A percentile compares a stretch with the other conserved stretches of the same genome.
Conservation (phyloP, 2,329 filamentous ascomycete genomes). For the Lecanicillium sp. region DNA sequence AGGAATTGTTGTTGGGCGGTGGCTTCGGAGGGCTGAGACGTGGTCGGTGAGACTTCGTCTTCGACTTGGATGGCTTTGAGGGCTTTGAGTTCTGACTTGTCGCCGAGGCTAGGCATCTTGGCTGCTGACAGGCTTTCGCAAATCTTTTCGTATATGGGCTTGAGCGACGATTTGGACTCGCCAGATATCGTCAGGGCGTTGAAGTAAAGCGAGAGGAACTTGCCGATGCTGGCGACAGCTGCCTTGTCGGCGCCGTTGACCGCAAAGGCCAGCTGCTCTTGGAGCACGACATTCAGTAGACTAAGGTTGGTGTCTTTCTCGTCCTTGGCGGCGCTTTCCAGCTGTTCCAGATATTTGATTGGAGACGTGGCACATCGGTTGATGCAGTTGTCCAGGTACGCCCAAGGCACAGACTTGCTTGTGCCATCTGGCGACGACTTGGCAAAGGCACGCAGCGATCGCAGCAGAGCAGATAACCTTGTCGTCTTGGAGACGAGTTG, state of each 20-base stretch:
- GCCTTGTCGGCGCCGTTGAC: conserved; percentile 40
- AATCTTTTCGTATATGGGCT: conserved; percentile 22
- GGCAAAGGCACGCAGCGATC: conserved; percentile 18
- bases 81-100: conserved; percentile 11
- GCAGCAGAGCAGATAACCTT: conserved; percentile 40
- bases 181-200: conserved; percentile 43
- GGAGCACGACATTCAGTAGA: conserved; percentile 59
- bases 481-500: conserved; percentile 52
- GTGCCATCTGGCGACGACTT: conserved; percentile 11
- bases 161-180: conserved; percentile 27
- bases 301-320: conserved; percentile 35
- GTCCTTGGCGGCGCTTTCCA: conserved; percentile 36
- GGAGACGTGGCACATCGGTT: conserved; percentile 66
- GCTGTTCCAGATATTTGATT: conserved; percentile 73
- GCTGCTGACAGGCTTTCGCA: conserved; percentile 21
- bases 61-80: conserved; percentile 10
- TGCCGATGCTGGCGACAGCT: conserved; percentile 38
- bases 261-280: conserved; percentile 72
- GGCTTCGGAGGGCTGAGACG: not conserved
- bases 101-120: conserved; percentile 15
- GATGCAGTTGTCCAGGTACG: conserved; percentile 77
- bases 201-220: conserved; percentile 52
- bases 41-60: conserved; percentile 2
- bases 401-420: conserved; percentile 43
- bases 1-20: not conserved